Base-by-base conservation (phyloP, 164 flowering plant species). In the Saururus chinensis region DNA sequence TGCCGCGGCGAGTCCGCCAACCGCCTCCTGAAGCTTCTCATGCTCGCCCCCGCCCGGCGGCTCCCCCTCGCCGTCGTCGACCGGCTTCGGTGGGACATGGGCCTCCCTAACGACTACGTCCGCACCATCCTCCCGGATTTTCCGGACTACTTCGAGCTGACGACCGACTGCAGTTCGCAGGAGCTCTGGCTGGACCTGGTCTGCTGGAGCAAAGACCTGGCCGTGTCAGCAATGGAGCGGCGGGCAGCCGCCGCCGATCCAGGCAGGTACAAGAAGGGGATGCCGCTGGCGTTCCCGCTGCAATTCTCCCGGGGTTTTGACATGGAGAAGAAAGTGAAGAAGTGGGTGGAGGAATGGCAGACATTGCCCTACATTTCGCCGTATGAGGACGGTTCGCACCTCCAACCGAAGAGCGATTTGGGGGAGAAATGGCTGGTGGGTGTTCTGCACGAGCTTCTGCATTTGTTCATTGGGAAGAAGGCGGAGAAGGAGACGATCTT, bases 351-450 rank as follows among this genome's bases (percentile, higher is more conserved):
- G 37, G 84, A 83, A 4, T 95, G 97, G 99, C 93, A 88, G 77
- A 82, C 75, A 62, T 71, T 95, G 79, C 95, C 95, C 4, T 95
- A 95, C 69, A 66, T 88, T 60, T 88, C 97, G 7, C 96, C 99
- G 0, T 95, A 95, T 65, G 96, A 88, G 68, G 75, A 87, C 70
- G 93, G 84, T 1, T 63, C 57, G n/a, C 87, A 90, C 77, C 74
- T 91, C 40, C 30, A 70, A 0, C 74, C 86, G 0, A 73, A 66
- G 7, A 77, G 85, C 56, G 95, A 91, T 79, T 84, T 85, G 60
- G 84, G 92, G 0, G 99, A 95, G 72, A 88, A 80, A 64, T 95
- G 93, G 93, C 73, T 77, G 0, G 93, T 82, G 25, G 91, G 81
- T 0, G 72, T 95, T 13, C 66, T 95, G 66, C 99, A 95, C 58